Evolutionary conservation across 2,329 filamentous ascomycete genomes (phyloP).

Genomic region (Xylariaceae sp.): DNA sequence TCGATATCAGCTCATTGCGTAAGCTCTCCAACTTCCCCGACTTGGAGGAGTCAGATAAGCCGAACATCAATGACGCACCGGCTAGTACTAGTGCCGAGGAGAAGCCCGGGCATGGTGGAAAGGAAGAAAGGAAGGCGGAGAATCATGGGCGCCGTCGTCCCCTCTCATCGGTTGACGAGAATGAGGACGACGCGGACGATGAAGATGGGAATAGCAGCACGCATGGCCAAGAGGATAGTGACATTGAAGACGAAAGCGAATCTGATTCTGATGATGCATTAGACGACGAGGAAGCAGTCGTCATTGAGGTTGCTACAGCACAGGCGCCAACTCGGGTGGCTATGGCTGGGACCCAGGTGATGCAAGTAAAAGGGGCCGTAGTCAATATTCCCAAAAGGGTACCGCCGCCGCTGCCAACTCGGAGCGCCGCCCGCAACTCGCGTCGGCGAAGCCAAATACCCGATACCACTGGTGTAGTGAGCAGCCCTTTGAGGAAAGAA

Average conservation of each 20-base stretch:
- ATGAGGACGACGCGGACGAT: constrained; percentile 15
- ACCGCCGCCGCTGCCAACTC: constrained; percentile 70
- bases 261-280: constrained; percentile 41
- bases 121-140: constrained; percentile 4
- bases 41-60: constrained; percentile 30
- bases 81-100: background rate
- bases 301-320: constrained; percentile 62
- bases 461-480: constrained; percentile 48
- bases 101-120: background rate
- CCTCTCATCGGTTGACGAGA: constrained; percentile 1
- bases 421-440: constrained; percentile 66
- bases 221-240: constrained; percentile 35
- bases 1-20: constrained; percentile 50
- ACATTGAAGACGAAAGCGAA: constrained; percentile 32
- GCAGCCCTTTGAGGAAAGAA: constrained; percentile 49
- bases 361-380: constrained; percentile 70
- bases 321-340: constrained; percentile 55
- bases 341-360: constrained; percentile 59
- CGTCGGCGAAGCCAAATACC: constrained; percentile 55
- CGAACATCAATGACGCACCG: constrained; percentile 16
- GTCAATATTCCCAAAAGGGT: constrained; percentile 80
- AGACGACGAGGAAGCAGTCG: constrained; percentile 57
- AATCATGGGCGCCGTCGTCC: constrained; percentile 6
- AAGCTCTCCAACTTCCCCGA: constrained; percentile 42
- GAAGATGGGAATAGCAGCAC: constrained; percentile 19